Percentiles rank a stretch among this genome's conserved stretches.
Evolutionary conservation across 768 basidiomycete species (phyloP).

Genomic region (Leccinum subgranulosum): DNA sequence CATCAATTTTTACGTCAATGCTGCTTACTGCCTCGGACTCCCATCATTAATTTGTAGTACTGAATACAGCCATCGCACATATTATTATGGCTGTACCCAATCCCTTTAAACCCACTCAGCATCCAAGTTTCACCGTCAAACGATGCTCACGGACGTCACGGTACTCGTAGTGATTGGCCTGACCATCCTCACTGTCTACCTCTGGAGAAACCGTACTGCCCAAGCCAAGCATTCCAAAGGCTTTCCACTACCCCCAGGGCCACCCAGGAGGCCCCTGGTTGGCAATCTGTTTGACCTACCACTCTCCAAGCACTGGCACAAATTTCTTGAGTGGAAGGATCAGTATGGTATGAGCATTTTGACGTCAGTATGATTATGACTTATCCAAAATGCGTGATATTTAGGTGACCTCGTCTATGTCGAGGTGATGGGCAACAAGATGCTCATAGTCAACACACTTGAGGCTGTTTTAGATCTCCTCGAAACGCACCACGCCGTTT

Average conservation of each 20-base stretch:
- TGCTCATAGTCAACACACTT: conserved; percentile 31
- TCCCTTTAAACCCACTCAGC: background rate
- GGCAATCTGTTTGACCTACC: conserved; percentile 11
- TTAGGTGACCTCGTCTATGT: conserved; percentile 31
- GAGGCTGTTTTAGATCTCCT: conserved; percentile 28
- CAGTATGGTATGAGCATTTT: conserved; percentile 1
- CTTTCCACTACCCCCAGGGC: conserved; percentile 6
- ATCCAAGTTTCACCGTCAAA: background rate
- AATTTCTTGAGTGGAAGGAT: conserved; percentile 10
- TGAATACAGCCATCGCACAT: too few relatives aligned
- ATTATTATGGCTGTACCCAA: too few relatives aligned
- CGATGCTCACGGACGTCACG: background rate
- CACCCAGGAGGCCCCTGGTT: background rate
- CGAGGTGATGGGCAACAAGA: conserved; percentile 23
- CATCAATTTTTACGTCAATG: background rate
- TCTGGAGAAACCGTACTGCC: conserved; percentile 1
- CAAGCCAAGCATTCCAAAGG: conserved; percentile 4
- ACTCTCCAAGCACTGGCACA: conserved; percentile 3
- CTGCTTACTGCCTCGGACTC: too few relatives aligned
- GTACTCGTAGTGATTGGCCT: background rate
- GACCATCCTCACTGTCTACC: background rate
- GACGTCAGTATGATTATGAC: background rate
- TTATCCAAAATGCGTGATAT: background rate
- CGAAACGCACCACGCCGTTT: conserved; percentile 25
- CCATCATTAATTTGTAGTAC: too few relatives aligned